These are phyloP conservation scores for Pisolithus orientalis DNA, from an alignment of 768 basidiomycete species.

Conservation along the genomic window DNA sequence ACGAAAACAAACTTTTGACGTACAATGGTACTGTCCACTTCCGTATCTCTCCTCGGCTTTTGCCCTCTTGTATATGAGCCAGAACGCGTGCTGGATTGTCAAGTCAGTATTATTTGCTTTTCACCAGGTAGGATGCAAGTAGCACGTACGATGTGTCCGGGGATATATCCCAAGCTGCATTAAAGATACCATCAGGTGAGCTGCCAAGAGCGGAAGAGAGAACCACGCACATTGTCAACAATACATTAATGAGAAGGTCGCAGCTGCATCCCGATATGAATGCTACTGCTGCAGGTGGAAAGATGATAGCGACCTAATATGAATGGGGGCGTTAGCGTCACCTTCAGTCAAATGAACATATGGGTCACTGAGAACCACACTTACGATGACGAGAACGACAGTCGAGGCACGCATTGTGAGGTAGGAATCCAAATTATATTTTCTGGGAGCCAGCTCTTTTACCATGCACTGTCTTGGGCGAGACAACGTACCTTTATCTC, in stretches of 20 bases:
- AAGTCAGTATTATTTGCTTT: neutral
- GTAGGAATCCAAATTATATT: too few relatives aligned
- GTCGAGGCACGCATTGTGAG: neutral
- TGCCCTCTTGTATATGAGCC: conserved; percentile 80
- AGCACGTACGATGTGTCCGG: conserved; percentile 44
- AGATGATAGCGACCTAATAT: conserved; percentile 61
- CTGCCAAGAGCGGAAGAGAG: neutral
- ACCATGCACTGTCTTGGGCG: neutral
- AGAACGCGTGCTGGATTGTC: conserved; percentile 62
- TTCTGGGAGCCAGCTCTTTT: neutral
- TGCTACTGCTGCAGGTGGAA: conserved; percentile 72
- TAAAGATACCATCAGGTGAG: neutral
- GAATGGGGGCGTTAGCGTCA: neutral
- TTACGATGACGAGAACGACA: neutral
- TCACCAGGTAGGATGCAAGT: neutral
- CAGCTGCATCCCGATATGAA: conserved; percentile 76
- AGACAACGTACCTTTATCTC: too few relatives aligned
- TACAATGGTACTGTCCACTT: conserved; percentile 18
- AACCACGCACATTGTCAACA: conserved; percentile 63
- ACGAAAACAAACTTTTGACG: neutral
- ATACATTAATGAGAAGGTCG: conserved; percentile 77
- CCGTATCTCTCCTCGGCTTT: conserved; percentile 57
- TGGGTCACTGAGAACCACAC: neutral
- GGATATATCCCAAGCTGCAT: conserved; percentile 64
- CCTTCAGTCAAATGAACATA: conserved; percentile 1